phyloP scores from a whole-genome alignment of 208 protist genomes.

The Leishmania major region DNA sequence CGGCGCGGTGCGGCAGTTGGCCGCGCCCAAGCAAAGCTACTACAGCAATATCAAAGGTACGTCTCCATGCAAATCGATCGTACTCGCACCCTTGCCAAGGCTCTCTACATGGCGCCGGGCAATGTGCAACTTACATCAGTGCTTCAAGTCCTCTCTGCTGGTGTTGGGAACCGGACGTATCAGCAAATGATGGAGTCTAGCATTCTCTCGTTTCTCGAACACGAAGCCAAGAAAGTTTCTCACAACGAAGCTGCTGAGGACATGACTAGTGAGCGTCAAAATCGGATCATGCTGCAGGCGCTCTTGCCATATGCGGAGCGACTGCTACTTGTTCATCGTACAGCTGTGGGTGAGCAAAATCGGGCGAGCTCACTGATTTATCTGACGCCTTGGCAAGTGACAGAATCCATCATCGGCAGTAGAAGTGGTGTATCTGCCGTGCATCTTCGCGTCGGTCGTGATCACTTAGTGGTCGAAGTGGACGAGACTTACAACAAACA shows the following conservation, averaged over 20 bases:
- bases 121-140: conserved; percentile 68
- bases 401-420: conserved; percentile 70
- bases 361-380: conserved; percentile 26
- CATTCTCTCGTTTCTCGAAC: conserved; percentile 58
- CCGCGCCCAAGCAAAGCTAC: conserved; percentile 25
- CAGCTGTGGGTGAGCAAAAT: conserved; percentile 47
- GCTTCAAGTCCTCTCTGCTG: conserved; percentile 71
- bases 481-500: conserved; percentile 87
- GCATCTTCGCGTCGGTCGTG: conserved; percentile 61
- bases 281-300: conserved; percentile 86
- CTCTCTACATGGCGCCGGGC: conserved; percentile 43
- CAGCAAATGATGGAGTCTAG: conserved; percentile 60
- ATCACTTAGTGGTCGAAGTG: conserved; percentile 78
- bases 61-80: conserved; percentile 62
- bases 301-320: conserved; percentile 73
- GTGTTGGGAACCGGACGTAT: conserved; percentile 68
- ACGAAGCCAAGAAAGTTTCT: conserved; percentile 40
- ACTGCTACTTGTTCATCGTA: conserved; percentile 70
- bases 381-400: conserved; percentile 71
- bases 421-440: conserved; percentile 75
- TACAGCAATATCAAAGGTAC: conserved; percentile 53
- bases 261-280: conserved; percentile 79
- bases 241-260: conserved; percentile 72
- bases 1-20: background rate
- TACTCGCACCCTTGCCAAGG: conserved; percentile 33